phyloP scores from a whole-genome alignment of 345 rosid genomes.

The Eucalyptus victrix region DNA sequence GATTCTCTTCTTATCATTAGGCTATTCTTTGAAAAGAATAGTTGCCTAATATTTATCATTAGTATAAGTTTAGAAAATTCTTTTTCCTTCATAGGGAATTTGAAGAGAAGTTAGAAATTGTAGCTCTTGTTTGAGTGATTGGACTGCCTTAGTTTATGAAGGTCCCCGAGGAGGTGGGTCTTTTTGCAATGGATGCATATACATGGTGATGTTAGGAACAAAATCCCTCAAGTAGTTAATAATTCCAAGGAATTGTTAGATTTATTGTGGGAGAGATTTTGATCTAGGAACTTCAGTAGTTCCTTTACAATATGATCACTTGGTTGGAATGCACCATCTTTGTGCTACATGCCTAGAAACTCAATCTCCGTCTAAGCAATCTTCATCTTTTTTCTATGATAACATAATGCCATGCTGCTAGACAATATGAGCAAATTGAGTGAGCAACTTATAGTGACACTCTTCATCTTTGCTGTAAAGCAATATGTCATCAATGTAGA shows the following conservation, averaged over 20 bases:
- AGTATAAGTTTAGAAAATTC: neutral
- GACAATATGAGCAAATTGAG: neutral
- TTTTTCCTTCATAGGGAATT: no score
- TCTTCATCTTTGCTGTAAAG: neutral
- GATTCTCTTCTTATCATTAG: neutral
- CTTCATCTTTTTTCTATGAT: neutral
- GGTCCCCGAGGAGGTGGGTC: neutral
- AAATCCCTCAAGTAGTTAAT: neutral
- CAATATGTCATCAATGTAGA: neutral
- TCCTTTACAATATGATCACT: neutral
- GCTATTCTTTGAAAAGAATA: neutral
- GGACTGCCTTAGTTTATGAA: neutral
- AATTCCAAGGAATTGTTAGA: neutral
- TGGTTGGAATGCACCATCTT: neutral
- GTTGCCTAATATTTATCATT: no score
- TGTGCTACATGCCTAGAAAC: neutral
- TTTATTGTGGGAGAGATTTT: neutral
- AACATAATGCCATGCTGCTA: neutral
- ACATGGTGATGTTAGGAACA: neutral
- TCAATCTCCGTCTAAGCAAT: neutral
- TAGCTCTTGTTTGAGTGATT: neutral
- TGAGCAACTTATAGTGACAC: neutral
- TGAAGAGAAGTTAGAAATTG: no score
- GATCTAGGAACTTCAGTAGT: neutral
- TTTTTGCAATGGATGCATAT: neutral